phyloP scores from a whole-genome alignment of 495 filamentous ascomycete species.

The Aspergillus kassunensis region DNA sequence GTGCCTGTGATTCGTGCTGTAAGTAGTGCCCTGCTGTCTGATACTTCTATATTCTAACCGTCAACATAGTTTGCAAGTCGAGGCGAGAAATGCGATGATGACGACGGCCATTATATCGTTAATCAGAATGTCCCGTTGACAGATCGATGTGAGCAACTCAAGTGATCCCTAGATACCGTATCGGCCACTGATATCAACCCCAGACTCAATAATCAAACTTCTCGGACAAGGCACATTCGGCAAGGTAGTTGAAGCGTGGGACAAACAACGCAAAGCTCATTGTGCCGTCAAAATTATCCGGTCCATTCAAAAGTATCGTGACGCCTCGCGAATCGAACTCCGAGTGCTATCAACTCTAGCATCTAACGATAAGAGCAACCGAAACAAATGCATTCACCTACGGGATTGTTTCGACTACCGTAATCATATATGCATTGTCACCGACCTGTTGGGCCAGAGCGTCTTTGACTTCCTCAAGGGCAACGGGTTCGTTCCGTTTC shows the following conservation, averaged over 20 bases:
- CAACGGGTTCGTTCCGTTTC: slow-evolving; percentile 92
- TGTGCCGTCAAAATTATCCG: slow-evolving; percentile 98
- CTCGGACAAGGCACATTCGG: slow-evolving; percentile 97
- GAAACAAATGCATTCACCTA: slow-evolving; percentile 95
- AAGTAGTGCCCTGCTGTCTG: slow-evolving; percentile 42
- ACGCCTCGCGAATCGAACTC: slow-evolving; percentile 94
- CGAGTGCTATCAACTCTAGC: slow-evolving; percentile 86
- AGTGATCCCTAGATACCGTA: too few species aligned
- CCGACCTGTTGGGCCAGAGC: slow-evolving; percentile 90
- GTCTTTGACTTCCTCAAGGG: slow-evolving; percentile 98
- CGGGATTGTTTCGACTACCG: slow-evolving; percentile 97
- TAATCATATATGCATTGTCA: slow-evolving; percentile 98
- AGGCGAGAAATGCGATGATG: slow-evolving; percentile 75
- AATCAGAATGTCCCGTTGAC: slow-evolving; percentile 77
- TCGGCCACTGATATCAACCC: slow-evolving; percentile 11
- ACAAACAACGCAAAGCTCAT: slow-evolving; percentile 66
- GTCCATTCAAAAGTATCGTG: slow-evolving; percentile 95
- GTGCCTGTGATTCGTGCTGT: slow-evolving; percentile 82
- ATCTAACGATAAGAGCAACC: slow-evolving; percentile 84
- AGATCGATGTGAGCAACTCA: slow-evolving; percentile 74
- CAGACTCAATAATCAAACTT: slow-evolving; percentile 81
- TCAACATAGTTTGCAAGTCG: slow-evolving; percentile 38
- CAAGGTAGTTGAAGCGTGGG: slow-evolving; percentile 91
- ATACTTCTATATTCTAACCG: slow-evolving; percentile 15
- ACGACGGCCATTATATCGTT: slow-evolving; percentile 95